Evolutionary conservation across 768 basidiomycete genomes (phyloP).

Genomic region (Boletus reticuloceps): DNA sequence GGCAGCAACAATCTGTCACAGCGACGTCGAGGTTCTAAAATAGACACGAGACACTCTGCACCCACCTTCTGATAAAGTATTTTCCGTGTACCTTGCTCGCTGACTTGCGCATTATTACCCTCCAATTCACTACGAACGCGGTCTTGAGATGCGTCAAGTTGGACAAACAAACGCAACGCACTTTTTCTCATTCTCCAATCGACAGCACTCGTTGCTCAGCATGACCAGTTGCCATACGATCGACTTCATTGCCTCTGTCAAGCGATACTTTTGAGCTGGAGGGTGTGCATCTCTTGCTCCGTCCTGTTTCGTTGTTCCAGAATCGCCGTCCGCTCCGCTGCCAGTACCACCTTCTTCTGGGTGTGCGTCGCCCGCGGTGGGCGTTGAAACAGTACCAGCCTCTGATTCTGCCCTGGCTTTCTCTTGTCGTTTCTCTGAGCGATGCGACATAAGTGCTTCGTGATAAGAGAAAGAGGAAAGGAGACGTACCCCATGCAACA

Average conservation of each 20-base stretch:
- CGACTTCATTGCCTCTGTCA: constrained; percentile 79
- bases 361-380: constrained; percentile 21
- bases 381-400: constrained; percentile 32
- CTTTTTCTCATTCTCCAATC: constrained; percentile 66
- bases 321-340: constrained; percentile 27
- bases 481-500: constrained; percentile 59
- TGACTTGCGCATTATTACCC: constrained; percentile 66
- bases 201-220: constrained; percentile 80
- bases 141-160: not conserved
- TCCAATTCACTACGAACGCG: constrained; percentile 48
- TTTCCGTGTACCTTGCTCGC: constrained; percentile 80
- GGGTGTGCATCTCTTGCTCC: constrained; percentile 48
- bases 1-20: constrained; percentile 62
- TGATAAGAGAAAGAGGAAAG: not conserved
- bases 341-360: constrained; percentile 32
- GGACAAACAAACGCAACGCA: constrained; percentile 19
- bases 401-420: constrained; percentile 41
- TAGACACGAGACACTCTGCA: not conserved
- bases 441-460: not conserved
- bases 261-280: constrained; percentile 71
- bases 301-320: constrained; percentile 24
- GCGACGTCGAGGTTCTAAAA: not conserved
- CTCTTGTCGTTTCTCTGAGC: constrained; percentile 54
- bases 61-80: constrained; percentile 73
- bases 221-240: constrained; percentile 79